These are phyloP conservation scores for Diaporthe australafricana DNA, from an alignment of 2,329 filamentous ascomycete genomes.

Conservation along the genomic window DNA sequence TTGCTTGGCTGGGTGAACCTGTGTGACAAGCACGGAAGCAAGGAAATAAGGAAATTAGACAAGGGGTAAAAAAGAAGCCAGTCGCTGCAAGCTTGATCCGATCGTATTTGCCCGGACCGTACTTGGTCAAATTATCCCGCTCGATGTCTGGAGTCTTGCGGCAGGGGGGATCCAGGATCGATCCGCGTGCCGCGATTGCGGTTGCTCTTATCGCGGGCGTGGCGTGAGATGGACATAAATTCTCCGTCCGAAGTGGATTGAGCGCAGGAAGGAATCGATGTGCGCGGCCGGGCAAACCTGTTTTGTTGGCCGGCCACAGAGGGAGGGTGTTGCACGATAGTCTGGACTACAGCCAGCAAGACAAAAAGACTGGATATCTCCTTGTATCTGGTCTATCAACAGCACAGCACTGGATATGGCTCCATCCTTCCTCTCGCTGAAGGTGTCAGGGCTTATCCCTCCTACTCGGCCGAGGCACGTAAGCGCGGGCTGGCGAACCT, in stretches of 20 bases:
- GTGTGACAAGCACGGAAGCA: neutral
- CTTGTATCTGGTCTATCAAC: neutral
- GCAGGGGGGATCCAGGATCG: conserved; percentile 22
- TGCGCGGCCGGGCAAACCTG: neutral
- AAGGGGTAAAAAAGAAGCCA: neutral
- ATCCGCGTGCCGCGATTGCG: conserved; percentile 12
- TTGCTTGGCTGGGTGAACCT: neutral
- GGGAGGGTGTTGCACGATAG: neutral
- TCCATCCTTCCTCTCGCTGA: neutral
- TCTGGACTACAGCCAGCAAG: neutral
- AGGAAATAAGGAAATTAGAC: neutral
- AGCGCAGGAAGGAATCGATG: neutral
- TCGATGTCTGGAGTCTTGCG: neutral
- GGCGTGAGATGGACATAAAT: conserved; percentile 7
- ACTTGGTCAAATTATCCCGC: conserved; percentile 10
- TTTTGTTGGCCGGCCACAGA: neutral
- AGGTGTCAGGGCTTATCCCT: neutral
- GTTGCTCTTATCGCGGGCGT: conserved; percentile 22
- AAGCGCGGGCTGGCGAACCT: conserved; percentile 9
- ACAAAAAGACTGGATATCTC: neutral
- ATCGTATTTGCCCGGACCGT: conserved; percentile 20
- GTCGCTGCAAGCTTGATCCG: neutral
- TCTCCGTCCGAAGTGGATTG: neutral
- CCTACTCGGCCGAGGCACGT: conserved; percentile 18
- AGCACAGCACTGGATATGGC: neutral